Conservation (phyloP, 2,329 filamentous ascomycete species). For the Ascochyta clinopodiicola region DNA sequence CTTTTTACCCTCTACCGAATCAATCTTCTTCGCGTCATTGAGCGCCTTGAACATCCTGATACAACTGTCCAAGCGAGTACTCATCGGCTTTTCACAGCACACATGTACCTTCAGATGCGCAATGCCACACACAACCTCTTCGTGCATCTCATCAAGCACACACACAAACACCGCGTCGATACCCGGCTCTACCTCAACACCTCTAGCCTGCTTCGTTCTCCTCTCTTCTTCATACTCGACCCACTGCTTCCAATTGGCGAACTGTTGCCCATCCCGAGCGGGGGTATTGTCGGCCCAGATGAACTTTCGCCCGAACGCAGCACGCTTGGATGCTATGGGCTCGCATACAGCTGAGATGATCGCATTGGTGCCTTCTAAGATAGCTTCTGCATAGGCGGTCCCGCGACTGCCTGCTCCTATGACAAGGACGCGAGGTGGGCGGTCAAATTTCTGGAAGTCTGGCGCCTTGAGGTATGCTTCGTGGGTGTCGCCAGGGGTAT, state of each 20-base stretch:
- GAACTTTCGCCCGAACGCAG: conserved; percentile 71
- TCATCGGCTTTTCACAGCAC: conserved; percentile 94
- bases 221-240: conserved; percentile 72
- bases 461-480: conserved; percentile 24
- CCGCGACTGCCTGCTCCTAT: conserved; percentile 51
- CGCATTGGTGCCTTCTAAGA: conserved; percentile 52
- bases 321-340: conserved; percentile 77
- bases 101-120: conserved; percentile 76
- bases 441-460: conserved; percentile 27
- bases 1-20: conserved; percentile 31
- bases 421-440: conserved; percentile 43
- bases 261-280: conserved; percentile 66
- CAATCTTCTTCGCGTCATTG: conserved; percentile 23
- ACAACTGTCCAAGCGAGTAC: conserved; percentile 79
- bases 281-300: conserved; percentile 67
- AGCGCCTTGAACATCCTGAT: conserved; percentile 73
- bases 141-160: conserved; percentile 88
- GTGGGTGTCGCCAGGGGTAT: not conserved
- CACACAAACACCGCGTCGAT: conserved; percentile 70
- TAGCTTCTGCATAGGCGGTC: conserved; percentile 43
- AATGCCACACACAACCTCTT: conserved; percentile 77
- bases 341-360: conserved; percentile 81
- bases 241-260: conserved; percentile 77
- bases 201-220: conserved; percentile 54
- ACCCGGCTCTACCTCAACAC: conserved; percentile 36